Conservation (phyloP, 345 rosid genomes). For the Acer yangbiense region DNA sequence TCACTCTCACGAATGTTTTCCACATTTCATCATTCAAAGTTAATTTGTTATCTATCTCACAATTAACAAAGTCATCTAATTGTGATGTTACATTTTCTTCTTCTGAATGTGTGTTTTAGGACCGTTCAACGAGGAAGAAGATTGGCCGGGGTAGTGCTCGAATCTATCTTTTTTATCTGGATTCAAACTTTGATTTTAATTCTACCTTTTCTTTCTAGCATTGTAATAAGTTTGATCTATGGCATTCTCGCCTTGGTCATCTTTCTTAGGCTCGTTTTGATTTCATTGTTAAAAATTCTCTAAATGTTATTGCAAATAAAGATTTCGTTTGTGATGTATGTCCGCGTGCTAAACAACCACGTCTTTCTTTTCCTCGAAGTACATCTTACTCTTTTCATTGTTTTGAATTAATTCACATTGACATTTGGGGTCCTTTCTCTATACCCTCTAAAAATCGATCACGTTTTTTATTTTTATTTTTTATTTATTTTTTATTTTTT, state of each 20-base stretch:
- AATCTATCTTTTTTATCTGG: not conserved
- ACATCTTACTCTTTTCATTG: not conserved
- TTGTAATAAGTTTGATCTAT: not conserved
- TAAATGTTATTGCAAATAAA: not conserved
- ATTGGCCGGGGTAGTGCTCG: not conserved
- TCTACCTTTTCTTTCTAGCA: not conserved
- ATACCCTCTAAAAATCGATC: not conserved
- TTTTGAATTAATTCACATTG: not conserved
- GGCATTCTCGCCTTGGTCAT: not conserved
- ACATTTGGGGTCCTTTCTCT: not conserved
- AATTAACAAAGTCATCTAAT: not conserved
- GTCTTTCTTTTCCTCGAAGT: not conserved
- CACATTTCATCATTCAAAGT: not conserved
- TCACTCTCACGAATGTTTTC: not conserved
- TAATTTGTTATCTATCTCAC: not conserved
- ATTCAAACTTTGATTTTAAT: not conserved
- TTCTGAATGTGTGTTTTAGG: not conserved
- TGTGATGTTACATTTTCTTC: conserved; percentile 8
- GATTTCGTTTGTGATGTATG: not conserved
- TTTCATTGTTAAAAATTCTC: not conserved
- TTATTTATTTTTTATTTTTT: too few species aligned
- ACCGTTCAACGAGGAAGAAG: not conserved
- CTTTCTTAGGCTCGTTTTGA: not conserved
- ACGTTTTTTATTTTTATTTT: too few species aligned
- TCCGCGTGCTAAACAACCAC: not conserved